Evolutionary conservation across 495 filamentous ascomycete genomes (phyloP).

Genomic region (Daldinia caldariorum): DNA sequence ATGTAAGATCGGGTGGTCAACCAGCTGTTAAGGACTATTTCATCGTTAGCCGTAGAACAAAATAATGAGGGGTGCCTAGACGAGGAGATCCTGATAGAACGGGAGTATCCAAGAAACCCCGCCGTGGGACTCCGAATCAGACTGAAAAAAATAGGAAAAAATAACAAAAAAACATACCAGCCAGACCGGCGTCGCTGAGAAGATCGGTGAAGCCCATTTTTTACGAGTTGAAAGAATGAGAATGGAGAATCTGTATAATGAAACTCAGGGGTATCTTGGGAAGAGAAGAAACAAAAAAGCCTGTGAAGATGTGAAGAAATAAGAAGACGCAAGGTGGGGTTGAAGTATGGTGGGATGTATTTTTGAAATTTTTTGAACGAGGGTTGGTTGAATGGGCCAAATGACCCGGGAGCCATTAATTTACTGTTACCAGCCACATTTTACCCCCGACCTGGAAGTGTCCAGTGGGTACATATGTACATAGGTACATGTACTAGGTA

Average conservation of each 20-base stretch:
- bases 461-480: too few relatives aligned
- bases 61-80: constrained; percentile 3
- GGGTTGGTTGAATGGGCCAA: constrained; percentile 9
- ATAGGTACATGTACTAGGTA: neutral
- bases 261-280: constrained; percentile 43
- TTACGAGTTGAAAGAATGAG: constrained; percentile 30
- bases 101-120: neutral
- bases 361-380: constrained; percentile 40
- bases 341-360: constrained; percentile 37
- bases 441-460: constrained; percentile 10
- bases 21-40: constrained; percentile 90
- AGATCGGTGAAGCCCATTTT: constrained; percentile 97
- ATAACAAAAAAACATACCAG: constrained; percentile 62
- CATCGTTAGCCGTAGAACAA: constrained; percentile 23
- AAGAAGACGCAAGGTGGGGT: constrained; percentile 48
- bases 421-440: constrained; percentile 26
- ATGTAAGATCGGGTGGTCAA: constrained; percentile 92
- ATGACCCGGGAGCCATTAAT: constrained; percentile 28
- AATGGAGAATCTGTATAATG: constrained; percentile 33
- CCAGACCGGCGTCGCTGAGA: constrained; percentile 83
- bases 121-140: constrained; percentile 8
- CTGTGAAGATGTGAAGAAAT: constrained; percentile 35
- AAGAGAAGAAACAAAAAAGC: constrained; percentile 42
- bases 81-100: constrained; percentile 7
- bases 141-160: neutral